These are phyloP conservation scores for Cardiosporidium cionae DNA, from an alignment of 169 alveolate species.

Conservation along the genomic window DNA sequence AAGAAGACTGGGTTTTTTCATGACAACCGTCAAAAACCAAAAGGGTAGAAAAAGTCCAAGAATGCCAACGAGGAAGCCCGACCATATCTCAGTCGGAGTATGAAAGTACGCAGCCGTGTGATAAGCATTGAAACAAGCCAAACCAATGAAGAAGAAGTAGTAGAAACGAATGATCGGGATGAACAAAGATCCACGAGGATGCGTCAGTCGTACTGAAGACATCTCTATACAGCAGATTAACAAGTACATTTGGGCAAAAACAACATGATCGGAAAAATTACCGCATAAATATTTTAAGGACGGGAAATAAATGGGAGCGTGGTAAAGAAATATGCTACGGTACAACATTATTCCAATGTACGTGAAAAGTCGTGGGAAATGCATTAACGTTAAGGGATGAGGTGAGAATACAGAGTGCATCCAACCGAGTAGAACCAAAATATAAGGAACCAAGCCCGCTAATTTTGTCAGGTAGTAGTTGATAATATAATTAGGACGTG, in stretches of 20 bases:
- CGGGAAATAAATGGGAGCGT: too few species aligned
- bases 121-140: neutral
- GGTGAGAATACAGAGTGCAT: neutral
- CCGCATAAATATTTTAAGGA: too few species aligned
- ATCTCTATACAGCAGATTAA: neutral
- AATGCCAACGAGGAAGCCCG: neutral
- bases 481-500: too few species aligned
- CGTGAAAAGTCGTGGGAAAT: neutral
- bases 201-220: neutral
- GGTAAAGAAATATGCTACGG: neutral
- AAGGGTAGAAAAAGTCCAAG: neutral
- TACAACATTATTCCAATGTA: neutral
- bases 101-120: neutral
- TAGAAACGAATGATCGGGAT: neutral
- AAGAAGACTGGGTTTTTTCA: neutral
- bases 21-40: neutral
- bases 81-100: neutral
- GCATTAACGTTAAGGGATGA: neutral
- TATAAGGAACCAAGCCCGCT: neutral
- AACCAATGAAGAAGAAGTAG: neutral
- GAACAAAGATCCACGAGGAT: neutral
- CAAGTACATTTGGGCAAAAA: neutral
- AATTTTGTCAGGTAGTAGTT: too few species aligned
- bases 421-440: neutral
- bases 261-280: neutral